Percentiles rank a stretch among this genome's conserved stretches.
These are phyloP conservation scores for Ceriops decandra DNA, from an alignment of 345 rosid genomes.

Conservation along the genomic window DNA sequence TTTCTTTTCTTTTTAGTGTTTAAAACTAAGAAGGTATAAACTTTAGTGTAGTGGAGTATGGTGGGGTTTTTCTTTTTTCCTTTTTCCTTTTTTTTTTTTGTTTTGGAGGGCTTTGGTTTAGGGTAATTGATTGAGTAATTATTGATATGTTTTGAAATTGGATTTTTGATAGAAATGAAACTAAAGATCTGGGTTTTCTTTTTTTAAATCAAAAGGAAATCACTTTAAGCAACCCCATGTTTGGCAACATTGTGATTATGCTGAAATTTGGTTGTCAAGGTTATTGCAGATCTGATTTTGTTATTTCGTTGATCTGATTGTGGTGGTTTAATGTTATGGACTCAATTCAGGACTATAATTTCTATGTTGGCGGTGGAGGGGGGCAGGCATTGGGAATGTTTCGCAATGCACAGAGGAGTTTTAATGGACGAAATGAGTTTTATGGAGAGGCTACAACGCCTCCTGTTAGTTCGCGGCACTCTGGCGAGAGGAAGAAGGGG, in stretches of 20 bases:
- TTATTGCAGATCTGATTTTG: constrained; percentile 23
- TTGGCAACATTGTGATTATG: too few species aligned
- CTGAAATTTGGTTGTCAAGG: not conserved
- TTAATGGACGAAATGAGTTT: constrained; percentile 60
- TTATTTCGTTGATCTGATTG: constrained; percentile 8
- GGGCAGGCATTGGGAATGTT: constrained; percentile 63
- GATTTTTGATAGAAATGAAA: not conserved
- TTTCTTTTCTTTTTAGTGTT: not conserved
- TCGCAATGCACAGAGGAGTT: constrained; percentile 61
- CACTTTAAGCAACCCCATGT: too few species aligned
- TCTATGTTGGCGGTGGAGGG: constrained; percentile 50
- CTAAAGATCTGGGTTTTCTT: constrained; percentile 8
- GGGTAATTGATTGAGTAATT: too few species aligned
- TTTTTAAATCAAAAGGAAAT: too few species aligned
- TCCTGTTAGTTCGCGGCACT: constrained; percentile 58
- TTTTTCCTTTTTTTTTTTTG: not conserved
- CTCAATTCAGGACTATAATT: constrained; percentile 67
- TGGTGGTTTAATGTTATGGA: constrained; percentile 6
- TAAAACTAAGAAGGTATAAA: too few species aligned
- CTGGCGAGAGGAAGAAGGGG: constrained; percentile 58
- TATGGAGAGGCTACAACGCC: constrained; percentile 72
- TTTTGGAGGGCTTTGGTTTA: too few species aligned
- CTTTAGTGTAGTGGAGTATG: too few species aligned
- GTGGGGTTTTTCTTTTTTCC: not conserved
- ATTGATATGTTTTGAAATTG: not conserved